Evolutionary conservation across 2,329 filamentous ascomycete species (phyloP), one percentile per base, ranked within the genome.

Genomic region (Chaetothyriales sp.): DNA sequence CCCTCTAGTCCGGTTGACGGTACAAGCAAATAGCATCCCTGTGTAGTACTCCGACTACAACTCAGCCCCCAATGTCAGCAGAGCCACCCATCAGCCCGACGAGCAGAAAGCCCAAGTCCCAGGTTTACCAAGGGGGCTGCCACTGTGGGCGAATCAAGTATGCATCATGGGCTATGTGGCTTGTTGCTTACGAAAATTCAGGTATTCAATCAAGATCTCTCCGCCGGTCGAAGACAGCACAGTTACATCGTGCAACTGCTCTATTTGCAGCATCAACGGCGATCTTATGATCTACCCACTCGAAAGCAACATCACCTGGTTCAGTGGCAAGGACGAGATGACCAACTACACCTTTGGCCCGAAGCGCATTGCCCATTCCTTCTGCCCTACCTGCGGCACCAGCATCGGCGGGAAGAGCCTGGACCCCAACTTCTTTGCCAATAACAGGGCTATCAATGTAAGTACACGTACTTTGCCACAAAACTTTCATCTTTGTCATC

Each of bases 391-490:
- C 6, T 65, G 64, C 43, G 64, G 64, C 2, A 61, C 62, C 1
- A 63, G 60, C 45, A 53, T 65, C 43, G 51, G 54, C 28, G 57
- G 54, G 44, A 58, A 58, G 26, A 62, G 59, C 46, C 59, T 53
- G 7, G 57, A 59, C 28, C 49, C 62, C 43, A 44, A 59, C 53
- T 53, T 54, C 48, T 55, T 57, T 46, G 47, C 51, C 44, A 53
- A 57, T 51, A 39, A 56, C 60, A 53, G 56, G 9, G 62, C 61
- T 43, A 47, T 66, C 20, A 65, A 66, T 57, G 64, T 66, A 55
- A 49, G 56, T 18, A 47, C 45, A 55, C 49, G 56, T 18, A 47
- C 45, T 55, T 7, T 9, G 20, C 6, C 20, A 25, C 22, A 25
- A 25, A 25, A 25, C 22, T 25, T 25, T 25, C 22, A 25, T 25